phyloP scores from a whole-genome alignment of 129 eudicot genomes.

The sunflower (Helianthus annuus) region HanXRQr2.0-SUNRISE NC_035446.2:89511019-89511518 shows the following conservation, averaged over 20 bases:
- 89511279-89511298: background rate
- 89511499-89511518: too few species aligned
- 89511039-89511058: slow-evolving; percentile 27
- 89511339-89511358: too few species aligned
- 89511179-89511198: slow-evolving; percentile 3
- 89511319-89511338: background rate
- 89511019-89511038: slow-evolving; percentile 33
- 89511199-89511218: slow-evolving; percentile 5
- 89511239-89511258: background rate
- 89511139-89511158: background rate
- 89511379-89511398: too few species aligned
- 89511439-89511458: too few species aligned
- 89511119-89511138: slow-evolving; percentile 8
- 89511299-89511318: too few species aligned
- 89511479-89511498: too few species aligned
- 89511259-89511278: background rate
- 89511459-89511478: too few species aligned
- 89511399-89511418: too few species aligned
- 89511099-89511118: slow-evolving; percentile 7
- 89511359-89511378: too few species aligned
- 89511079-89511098: slow-evolving; percentile 15
- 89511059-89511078: slow-evolving; percentile 8
- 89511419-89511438: too few species aligned
- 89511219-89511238: slow-evolving; percentile 1
- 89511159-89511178: background rate